A percentile compares a stretch with the other conserved stretches of the same genome.
These are phyloP conservation scores for Tritrichomonas musculus DNA, from an alignment of 208 protist species.

Conservation along the genomic window DNA sequence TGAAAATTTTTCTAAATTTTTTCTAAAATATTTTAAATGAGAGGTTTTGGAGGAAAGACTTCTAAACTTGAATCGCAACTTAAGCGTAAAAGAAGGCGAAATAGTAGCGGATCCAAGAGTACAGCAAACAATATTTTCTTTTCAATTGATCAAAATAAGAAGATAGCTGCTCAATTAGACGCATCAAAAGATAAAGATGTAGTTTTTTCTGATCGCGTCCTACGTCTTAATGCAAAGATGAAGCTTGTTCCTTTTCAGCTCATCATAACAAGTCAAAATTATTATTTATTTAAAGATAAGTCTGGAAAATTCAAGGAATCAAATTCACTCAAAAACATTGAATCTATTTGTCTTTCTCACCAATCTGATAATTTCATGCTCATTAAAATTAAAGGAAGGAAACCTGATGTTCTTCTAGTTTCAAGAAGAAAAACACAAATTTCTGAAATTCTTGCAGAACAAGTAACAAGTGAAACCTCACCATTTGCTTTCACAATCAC, in stretches of 20 bases:
- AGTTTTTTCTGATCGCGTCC: not conserved
- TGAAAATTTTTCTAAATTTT: not conserved
- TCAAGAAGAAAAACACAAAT: not conserved
- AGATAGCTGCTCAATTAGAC: not conserved
- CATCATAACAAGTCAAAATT: not conserved
- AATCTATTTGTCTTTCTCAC: not conserved
- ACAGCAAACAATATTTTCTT: not conserved
- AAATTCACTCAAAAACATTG: not conserved
- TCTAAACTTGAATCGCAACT: not conserved
- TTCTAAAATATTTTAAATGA: not conserved
- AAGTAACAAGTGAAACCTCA: no score
- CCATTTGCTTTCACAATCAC: no score
- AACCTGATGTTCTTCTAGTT: not conserved
- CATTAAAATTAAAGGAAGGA: not conserved
- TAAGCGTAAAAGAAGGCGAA: not conserved
- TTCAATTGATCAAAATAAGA: not conserved
- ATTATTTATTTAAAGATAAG: conserved; percentile 20
- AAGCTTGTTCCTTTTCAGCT: not conserved
- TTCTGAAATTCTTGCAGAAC: not conserved
- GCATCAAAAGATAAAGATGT: not conserved
- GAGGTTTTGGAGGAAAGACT: not conserved
- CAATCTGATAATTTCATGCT: conserved; percentile 32
- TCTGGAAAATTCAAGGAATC: not conserved
- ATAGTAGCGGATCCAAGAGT: not conserved
- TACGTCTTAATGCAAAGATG: not conserved